phyloP scores from a whole-genome alignment of 2,329 filamentous ascomycete species.

The Penicillium frequentans region DNA sequence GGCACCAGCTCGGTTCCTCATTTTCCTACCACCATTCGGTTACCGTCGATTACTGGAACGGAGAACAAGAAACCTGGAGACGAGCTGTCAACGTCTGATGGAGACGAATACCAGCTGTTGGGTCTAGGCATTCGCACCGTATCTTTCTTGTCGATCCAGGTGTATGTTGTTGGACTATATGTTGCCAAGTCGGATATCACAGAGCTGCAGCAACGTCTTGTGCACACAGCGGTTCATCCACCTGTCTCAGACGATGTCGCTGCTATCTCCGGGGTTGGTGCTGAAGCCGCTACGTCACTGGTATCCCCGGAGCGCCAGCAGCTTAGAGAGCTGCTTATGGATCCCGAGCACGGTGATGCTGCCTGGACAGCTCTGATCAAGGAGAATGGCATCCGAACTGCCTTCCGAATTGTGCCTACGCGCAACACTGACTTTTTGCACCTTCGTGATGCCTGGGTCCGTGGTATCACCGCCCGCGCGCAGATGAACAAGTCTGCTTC shows the following conservation, averaged over 20 bases:
- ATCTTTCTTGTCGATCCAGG: slow-evolving; percentile 83
- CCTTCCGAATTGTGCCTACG: slow-evolving; percentile 84
- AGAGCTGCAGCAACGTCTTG: slow-evolving; percentile 73
- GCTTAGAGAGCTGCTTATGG: slow-evolving; percentile 67
- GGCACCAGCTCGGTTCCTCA: slow-evolving; percentile 76
- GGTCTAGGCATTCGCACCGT: slow-evolving; percentile 87
- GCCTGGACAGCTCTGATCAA: slow-evolving; percentile 73
- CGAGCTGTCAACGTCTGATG: slow-evolving; percentile 36
- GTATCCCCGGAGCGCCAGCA: slow-evolving; percentile 78
- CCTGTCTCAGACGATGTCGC: slow-evolving; percentile 17
- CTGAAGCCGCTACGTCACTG: slow-evolving; percentile 72
- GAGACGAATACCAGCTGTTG: slow-evolving; percentile 74
- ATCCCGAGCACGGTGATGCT: slow-evolving; percentile 66
- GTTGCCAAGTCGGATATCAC: slow-evolving; percentile 80
- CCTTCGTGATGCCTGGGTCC: slow-evolving; percentile 85
- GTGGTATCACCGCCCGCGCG: slow-evolving; percentile 74
- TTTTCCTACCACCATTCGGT: slow-evolving; percentile 71
- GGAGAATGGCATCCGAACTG: slow-evolving; percentile 68
- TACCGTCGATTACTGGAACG: slow-evolving; percentile 51
- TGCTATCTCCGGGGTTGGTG: slow-evolving; percentile 49
- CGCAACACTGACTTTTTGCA: slow-evolving; percentile 93
- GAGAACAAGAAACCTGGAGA: slow-evolving; percentile 37
- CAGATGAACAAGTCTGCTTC: slow-evolving; percentile 50
- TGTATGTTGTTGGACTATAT: slow-evolving; percentile 94
- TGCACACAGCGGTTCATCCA: slow-evolving; percentile 62